A percentile compares a stretch with the other conserved stretches of the same genome.
These are phyloP conservation scores for Mycena kentingensis DNA, from an alignment of 768 basidiomycete species.

Conservation along the genomic window DNA sequence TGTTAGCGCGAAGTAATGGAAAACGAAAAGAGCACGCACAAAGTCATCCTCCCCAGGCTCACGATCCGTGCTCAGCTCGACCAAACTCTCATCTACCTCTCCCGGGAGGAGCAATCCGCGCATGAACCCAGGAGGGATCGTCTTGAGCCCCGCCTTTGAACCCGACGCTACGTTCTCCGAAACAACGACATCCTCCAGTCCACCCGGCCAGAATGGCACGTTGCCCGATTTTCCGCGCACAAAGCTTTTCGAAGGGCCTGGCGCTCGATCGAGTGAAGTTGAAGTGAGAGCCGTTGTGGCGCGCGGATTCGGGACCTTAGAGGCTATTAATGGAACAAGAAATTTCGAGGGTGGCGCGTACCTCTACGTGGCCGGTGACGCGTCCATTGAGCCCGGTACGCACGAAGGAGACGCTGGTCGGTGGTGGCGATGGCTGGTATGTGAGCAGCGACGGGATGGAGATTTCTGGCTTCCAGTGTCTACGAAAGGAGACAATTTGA, in stretches of 20 bases:
- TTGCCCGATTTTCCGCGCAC: slow-evolving; percentile 93
- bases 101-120: slow-evolving; percentile 76
- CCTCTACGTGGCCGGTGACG: slow-evolving; percentile 82
- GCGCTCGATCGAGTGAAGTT: slow-evolving; percentile 82
- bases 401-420: slow-evolving; percentile 72
- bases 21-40: slow-evolving; percentile 1
- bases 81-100: slow-evolving; percentile 53
- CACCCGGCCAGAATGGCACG: slow-evolving; percentile 94
- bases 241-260: slow-evolving; percentile 76
- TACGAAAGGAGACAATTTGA: slow-evolving; percentile 33
- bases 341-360: slow-evolving; percentile 31
- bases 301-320: slow-evolving; percentile 56
- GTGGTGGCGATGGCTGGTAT: slow-evolving; percentile 68
- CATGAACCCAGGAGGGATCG: slow-evolving; percentile 79
- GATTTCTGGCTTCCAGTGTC: slow-evolving; percentile 71
- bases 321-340: background rate
- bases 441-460: slow-evolving; percentile 65
- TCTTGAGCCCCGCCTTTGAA: slow-evolving; percentile 53
- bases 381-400: slow-evolving; percentile 79
- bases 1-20: background rate
- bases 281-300: slow-evolving; percentile 77
- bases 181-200: slow-evolving; percentile 67
- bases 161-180: slow-evolving; percentile 20
- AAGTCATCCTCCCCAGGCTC: slow-evolving; percentile 18
- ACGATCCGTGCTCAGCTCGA: slow-evolving; percentile 29